phyloP scores from a whole-genome alignment of 2,329 filamentous ascomycete species.

The Fusarium dlaminii region DNA sequence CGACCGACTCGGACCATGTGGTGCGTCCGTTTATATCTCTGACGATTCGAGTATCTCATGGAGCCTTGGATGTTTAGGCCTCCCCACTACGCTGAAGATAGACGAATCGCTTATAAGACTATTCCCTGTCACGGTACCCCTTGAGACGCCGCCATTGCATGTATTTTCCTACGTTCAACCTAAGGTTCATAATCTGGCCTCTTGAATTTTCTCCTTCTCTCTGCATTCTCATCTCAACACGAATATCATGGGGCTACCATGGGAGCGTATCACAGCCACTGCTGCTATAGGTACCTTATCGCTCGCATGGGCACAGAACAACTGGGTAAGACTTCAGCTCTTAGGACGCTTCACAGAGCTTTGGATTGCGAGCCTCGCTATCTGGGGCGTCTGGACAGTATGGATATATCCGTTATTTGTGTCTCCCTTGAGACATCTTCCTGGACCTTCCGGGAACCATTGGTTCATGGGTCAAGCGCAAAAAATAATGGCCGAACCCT shows the following conservation, averaged over 20 bases:
- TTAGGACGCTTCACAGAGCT: constrained; percentile 46
- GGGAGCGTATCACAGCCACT: constrained; percentile 36
- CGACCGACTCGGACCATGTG: constrained; percentile 22
- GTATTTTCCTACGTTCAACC: constrained; percentile 11
- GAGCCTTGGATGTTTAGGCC: background rate
- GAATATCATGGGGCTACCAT: constrained; percentile 36
- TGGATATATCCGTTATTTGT: constrained; percentile 60
- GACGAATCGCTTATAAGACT: constrained; percentile 38
- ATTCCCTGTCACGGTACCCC: constrained; percentile 30
- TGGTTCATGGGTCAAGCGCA: constrained; percentile 60
- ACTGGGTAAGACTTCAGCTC: constrained; percentile 46
- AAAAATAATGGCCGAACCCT: constrained; percentile 51
- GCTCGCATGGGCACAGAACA: constrained; percentile 28
- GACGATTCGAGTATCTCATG: constrained; percentile 23
- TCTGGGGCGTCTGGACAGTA: constrained; percentile 53
- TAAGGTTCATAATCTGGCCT: background rate
- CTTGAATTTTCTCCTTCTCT: background rate
- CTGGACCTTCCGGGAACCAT: constrained; percentile 54
- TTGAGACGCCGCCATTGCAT: constrained; percentile 19
- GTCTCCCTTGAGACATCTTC: constrained; percentile 60
- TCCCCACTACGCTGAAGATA: constrained; percentile 30
- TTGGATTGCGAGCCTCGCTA: constrained; percentile 49
- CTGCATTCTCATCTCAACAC: background rate
- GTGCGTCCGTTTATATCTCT: constrained; percentile 26
- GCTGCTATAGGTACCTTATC: constrained; percentile 39